Conservation (phyloP, 2,329 filamentous ascomycete genomes). For the Phyllosticta citribraziliensis region DNA sequence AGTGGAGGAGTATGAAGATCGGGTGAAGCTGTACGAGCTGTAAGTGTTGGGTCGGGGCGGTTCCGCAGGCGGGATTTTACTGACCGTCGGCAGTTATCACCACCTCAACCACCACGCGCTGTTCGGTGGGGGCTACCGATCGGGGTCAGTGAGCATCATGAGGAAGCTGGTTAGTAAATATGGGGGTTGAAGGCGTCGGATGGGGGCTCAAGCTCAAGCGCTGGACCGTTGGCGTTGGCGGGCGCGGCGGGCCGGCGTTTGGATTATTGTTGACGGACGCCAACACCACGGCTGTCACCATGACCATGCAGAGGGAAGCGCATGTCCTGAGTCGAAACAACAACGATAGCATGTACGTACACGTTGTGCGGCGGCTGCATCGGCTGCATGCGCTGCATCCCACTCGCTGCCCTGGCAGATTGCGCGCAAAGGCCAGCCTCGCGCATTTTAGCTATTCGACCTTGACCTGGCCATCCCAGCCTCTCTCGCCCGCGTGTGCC, state of each 20-base stretch:
- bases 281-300: too few relatives aligned
- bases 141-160: conserved; percentile 73
- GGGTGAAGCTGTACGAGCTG: conserved; percentile 72
- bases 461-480: conserved; percentile 6
- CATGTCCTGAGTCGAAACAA: background rate
- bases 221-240: too few relatives aligned
- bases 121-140: conserved; percentile 71
- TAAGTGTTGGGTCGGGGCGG: conserved; percentile 36
- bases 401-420: background rate
- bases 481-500: background rate
- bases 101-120: conserved; percentile 81
- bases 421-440: background rate
- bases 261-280: too few relatives aligned
- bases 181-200: background rate
- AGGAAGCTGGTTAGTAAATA: conserved; percentile 64
- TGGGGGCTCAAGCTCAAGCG: too few relatives aligned
- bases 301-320: too few relatives aligned
- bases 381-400: background rate
- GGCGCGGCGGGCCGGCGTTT: too few relatives aligned
- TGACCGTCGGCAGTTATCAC: conserved; percentile 51
- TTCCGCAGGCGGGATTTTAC: conserved; percentile 22
- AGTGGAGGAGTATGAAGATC: conserved; percentile 72
- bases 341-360: background rate
- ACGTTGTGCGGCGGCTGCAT: background rate
- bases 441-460: background rate